Evolutionary conservation across 2,329 filamentous ascomycete genomes (phyloP).

Genomic region (Xylaria multiplex): DNA sequence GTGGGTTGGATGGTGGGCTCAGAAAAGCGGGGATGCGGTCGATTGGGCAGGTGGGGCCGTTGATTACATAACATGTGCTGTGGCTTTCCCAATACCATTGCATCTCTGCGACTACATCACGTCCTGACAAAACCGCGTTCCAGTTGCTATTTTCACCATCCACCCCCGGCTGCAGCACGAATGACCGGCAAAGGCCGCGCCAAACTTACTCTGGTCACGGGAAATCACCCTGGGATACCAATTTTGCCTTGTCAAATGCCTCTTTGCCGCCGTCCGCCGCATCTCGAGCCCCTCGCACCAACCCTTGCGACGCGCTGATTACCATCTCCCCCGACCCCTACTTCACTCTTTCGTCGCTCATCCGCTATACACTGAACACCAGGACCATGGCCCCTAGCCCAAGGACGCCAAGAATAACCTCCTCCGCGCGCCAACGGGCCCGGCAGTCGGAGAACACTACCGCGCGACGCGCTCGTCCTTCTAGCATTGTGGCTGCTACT

Average conservation of each 20-base stretch:
- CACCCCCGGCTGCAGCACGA: slow-evolving; percentile 31
- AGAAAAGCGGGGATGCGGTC: slow-evolving; percentile 29
- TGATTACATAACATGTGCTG: slow-evolving; percentile 37
- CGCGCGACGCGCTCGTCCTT: slow-evolving; percentile 49
- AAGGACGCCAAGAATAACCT: slow-evolving; percentile 46
- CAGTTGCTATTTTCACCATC: slow-evolving; percentile 27
- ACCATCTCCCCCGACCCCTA: slow-evolving; percentile 31
- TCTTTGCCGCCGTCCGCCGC: slow-evolving; percentile 46
- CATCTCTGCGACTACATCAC: slow-evolving; percentile 40
- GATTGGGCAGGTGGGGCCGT: slow-evolving; percentile 37
- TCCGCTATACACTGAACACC: slow-evolving; percentile 4
- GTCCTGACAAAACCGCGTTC: slow-evolving; percentile 39
- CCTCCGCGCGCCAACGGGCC: slow-evolving; percentile 43
- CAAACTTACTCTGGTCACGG: slow-evolving; percentile 6
- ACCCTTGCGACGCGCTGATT: slow-evolving; percentile 51
- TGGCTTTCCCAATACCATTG: slow-evolving; percentile 36
- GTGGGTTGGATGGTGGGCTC: not conserved
- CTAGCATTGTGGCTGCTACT: slow-evolving; percentile 53
- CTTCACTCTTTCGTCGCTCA: slow-evolving; percentile 14
- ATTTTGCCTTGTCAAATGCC: slow-evolving; percentile 46
- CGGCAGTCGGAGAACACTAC: slow-evolving; percentile 41
- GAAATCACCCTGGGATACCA: slow-evolving; percentile 2
- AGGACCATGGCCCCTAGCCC: slow-evolving; percentile 49
- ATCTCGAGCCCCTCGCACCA: slow-evolving; percentile 45
- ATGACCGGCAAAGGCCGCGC: slow-evolving; percentile 28